These are phyloP conservation scores for Quercus rubra DNA, from an alignment of 306 rosid species.

Conservation along the genomic window DNA sequence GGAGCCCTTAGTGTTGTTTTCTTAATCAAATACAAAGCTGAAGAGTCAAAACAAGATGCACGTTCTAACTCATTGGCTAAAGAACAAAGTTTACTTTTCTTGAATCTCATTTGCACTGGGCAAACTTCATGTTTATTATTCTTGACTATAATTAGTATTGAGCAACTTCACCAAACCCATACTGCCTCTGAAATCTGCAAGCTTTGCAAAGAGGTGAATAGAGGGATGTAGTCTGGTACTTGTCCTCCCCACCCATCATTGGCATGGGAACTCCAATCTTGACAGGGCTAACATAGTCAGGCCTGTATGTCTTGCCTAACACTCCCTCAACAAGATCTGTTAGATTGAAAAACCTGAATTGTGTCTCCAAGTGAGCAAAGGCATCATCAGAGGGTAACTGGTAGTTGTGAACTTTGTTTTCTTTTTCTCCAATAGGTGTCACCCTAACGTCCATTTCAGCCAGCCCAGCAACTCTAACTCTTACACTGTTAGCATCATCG, in stretches of 20 bases:
- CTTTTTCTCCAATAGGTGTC: conserved; percentile 59
- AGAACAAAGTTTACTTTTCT: background rate
- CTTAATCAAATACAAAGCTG: conserved; percentile 1
- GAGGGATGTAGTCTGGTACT: conserved; percentile 50
- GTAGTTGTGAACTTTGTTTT: conserved; percentile 70
- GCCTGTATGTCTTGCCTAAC: conserved; percentile 70
- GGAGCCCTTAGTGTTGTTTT: background rate
- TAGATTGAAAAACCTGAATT: conserved; percentile 47
- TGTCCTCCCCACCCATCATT: conserved; percentile 76
- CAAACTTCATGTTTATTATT: conserved; percentile 10
- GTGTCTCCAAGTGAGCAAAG: conserved; percentile 76
- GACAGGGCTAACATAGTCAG: conserved; percentile 62
- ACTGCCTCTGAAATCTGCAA: conserved; percentile 57
- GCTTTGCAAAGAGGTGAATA: conserved; percentile 45
- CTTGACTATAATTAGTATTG: conserved; percentile 28
- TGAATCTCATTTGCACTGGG: conserved; percentile 31
- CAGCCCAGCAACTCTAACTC: conserved; percentile 53
- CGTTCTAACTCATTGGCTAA: background rate
- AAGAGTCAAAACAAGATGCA: conserved; percentile 21
- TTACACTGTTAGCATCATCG: conserved; percentile 49
- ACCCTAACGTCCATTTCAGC: conserved; percentile 59
- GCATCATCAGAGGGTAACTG: conserved; percentile 54
- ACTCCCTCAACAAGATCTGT: conserved; percentile 66
- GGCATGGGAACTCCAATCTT: conserved; percentile 77
- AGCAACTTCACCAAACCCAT: conserved; percentile 41